Base-by-base conservation (phyloP, 306 rosid genomes). In the Vicia faba region DNA sequence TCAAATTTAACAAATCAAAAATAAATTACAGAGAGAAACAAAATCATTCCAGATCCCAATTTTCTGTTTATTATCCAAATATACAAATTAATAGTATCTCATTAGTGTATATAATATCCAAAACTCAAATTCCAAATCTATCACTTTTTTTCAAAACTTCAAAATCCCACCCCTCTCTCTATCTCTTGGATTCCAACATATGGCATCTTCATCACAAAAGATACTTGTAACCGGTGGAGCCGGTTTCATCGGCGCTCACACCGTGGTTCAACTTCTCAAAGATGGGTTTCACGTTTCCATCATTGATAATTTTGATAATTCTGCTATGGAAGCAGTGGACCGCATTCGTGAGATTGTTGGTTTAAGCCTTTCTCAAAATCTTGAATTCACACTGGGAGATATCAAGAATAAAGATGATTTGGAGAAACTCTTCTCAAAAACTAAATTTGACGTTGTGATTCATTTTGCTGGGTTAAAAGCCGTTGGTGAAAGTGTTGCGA, bases 171-270 rank as follows among this genome's bases (percentile, higher is more conserved):
- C 13, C 75, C 65, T 0, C 41, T 61, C 33, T 20, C 23, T 20
- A 20, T 2, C 23, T 20, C 23, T 20, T 20, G 6, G 33, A 0
- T 28, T 65, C 8, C 86, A 81, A 77, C 78, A 68, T 56, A 83
- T 92, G 54, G 83, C 89, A 45, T 90, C 33, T 29, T 29, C 33
- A 29, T 5, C 33, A 1, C 6, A 29, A 29, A 29, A 29, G 33
- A 29, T 29, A 29, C 31, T 28, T 28, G 31, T 89, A 2, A 92
- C 98, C 14, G 96, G 96, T 0, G 95, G 96, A 5, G 96, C 98
- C 3, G 95, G 98, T 0, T 92, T 89, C 78, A 89, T 92, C 8
- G 96, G 95, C 23, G 82, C 82, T 61, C 98, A 92, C 86, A 92
- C 98, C 8, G 95, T 76, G 12, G 86, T 89, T 67, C 96, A 89